These are phyloP conservation scores for Boletus vinaceobasis DNA, from an alignment of 768 basidiomycete species.

Conservation along the genomic window DNA sequence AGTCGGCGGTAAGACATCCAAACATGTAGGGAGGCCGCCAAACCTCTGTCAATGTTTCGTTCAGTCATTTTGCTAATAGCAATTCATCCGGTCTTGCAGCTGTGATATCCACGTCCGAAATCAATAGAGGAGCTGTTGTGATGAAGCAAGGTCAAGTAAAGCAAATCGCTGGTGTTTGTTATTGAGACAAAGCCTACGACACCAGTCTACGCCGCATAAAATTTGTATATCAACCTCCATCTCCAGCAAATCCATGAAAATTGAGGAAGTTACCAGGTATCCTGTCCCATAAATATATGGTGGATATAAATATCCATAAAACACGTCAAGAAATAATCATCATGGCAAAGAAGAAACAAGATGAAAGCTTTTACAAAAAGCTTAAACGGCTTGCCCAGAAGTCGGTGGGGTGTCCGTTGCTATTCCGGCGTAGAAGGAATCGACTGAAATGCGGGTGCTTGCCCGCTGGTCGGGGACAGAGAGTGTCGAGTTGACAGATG, in stretches of 20 bases:
- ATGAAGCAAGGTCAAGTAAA: not conserved
- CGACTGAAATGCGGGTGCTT: constrained; percentile 22
- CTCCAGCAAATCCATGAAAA: constrained; percentile 7
- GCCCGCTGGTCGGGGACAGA: constrained; percentile 6
- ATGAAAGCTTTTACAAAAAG: constrained; percentile 1
- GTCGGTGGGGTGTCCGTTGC: constrained; percentile 1
- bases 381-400: constrained; percentile 19
- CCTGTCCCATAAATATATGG: not conserved
- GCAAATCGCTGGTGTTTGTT: not conserved
- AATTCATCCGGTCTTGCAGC: no score
- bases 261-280: constrained; percentile 2
- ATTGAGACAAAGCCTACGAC: not conserved
- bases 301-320: constrained; percentile 24
- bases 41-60: no score
- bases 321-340: not conserved
- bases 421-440: constrained; percentile 30
- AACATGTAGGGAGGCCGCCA: no score
- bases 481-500: constrained; percentile 3
- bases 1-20: no score
- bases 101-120: no score
- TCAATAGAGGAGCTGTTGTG: not conserved
- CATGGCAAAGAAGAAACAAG: not conserved
- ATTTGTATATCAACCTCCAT: constrained; percentile 1
- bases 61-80: no score
- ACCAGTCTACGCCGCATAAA: constrained; percentile 2